These are phyloP conservation scores for Fraxinus angustifolia DNA, from an alignment of 305 asterid genomes.

Conservation along the genomic window DNA sequence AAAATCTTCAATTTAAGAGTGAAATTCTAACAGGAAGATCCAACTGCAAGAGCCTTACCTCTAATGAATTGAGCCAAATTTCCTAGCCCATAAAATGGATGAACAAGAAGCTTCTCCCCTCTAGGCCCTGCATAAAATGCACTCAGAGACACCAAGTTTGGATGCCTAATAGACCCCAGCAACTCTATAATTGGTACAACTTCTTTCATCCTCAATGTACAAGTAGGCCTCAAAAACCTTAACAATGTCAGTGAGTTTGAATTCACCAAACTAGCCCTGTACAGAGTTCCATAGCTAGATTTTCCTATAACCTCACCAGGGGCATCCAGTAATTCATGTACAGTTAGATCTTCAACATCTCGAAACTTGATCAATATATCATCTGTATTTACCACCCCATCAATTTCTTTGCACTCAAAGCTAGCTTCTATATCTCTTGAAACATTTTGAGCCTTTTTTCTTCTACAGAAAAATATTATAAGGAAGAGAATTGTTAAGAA, in stretches of 20 bases:
- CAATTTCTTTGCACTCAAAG: slow-evolving; percentile 44
- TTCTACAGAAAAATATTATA: slow-evolving; percentile 34
- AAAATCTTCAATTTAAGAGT: background rate
- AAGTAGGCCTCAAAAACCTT: slow-evolving; percentile 87
- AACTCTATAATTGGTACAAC: slow-evolving; percentile 56
- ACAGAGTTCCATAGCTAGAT: slow-evolving; percentile 82
- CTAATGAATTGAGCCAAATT: slow-evolving; percentile 63
- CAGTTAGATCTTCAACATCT: slow-evolving; percentile 71
- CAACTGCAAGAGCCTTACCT: slow-evolving; percentile 40
- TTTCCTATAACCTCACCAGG: slow-evolving; percentile 96
- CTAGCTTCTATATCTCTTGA: slow-evolving; percentile 42
- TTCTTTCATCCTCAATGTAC: slow-evolving; percentile 62
- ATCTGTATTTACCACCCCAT: slow-evolving; percentile 36
- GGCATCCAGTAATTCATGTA: slow-evolving; percentile 73
- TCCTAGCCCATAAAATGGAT: slow-evolving; percentile 71
- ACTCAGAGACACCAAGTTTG: slow-evolving; percentile 68
- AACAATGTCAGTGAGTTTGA: slow-evolving; percentile 53
- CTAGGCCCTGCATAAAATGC: slow-evolving; percentile 86
- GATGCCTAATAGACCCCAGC: slow-evolving; percentile 76
- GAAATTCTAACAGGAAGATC: background rate
- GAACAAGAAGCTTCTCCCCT: slow-evolving; percentile 86
- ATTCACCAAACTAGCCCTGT: slow-evolving; percentile 62
- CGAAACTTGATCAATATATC: slow-evolving; percentile 56
- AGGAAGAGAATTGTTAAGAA: slow-evolving; percentile 31
- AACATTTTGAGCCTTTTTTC: slow-evolving; percentile 26